These are phyloP conservation scores for Ascochyta viciae-villosae DNA, from an alignment of 2,329 filamentous ascomycete genomes.

Conservation along the genomic window DNA sequence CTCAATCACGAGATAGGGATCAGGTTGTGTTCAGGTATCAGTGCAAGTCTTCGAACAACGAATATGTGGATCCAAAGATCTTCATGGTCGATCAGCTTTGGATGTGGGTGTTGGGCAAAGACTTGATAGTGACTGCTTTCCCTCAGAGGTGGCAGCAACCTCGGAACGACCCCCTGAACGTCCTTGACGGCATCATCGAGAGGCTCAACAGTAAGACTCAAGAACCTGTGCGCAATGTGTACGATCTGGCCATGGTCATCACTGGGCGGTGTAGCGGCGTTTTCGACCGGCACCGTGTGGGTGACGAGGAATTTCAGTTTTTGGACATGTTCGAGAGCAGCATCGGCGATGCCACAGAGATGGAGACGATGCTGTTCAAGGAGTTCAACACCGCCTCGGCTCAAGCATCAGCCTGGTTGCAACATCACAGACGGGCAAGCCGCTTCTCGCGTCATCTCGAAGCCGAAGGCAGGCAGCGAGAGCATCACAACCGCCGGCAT, in stretches of 20 bases:
- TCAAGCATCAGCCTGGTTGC: slow-evolving; percentile 63
- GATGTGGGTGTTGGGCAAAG: slow-evolving; percentile 67
- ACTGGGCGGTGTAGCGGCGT: slow-evolving; percentile 66
- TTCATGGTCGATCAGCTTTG: slow-evolving; percentile 75
- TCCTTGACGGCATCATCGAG: slow-evolving; percentile 68
- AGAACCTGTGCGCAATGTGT: slow-evolving; percentile 65
- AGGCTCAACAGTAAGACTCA: slow-evolving; percentile 70
- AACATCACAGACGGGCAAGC: slow-evolving; percentile 55
- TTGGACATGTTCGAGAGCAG: slow-evolving; percentile 72
- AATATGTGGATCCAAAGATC: slow-evolving; percentile 61
- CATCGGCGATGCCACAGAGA: slow-evolving; percentile 60
- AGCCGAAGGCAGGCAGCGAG: slow-evolving; percentile 41
- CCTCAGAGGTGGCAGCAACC: slow-evolving; percentile 67
- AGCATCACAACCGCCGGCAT: slow-evolving; percentile 40
- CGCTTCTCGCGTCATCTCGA: slow-evolving; percentile 47
- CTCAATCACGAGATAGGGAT: slow-evolving; percentile 64
- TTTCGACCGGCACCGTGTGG: slow-evolving; percentile 65
- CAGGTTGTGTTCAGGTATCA: slow-evolving; percentile 71
- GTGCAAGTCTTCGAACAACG: slow-evolving; percentile 42
- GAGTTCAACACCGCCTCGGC: slow-evolving; percentile 66
- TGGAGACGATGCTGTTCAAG: slow-evolving; percentile 66
- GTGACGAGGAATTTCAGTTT: slow-evolving; percentile 68
- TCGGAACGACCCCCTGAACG: slow-evolving; percentile 67
- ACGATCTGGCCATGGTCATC: slow-evolving; percentile 69
- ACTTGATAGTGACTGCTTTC: slow-evolving; percentile 67